phyloP scores from a whole-genome alignment of 2,329 filamentous ascomycete genomes.

The Fonsecaea pugnacius region DNA sequence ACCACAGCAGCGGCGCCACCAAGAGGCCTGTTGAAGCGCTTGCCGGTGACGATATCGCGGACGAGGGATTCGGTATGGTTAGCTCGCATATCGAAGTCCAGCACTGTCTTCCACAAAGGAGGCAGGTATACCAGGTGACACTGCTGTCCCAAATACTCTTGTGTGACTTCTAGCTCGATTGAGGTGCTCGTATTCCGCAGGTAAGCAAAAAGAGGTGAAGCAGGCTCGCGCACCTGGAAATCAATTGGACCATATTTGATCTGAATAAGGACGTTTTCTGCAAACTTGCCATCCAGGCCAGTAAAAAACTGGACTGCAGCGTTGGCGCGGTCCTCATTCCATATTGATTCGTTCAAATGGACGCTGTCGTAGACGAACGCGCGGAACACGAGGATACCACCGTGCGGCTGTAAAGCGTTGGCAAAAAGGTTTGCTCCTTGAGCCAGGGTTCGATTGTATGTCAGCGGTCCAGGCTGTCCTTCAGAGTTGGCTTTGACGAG shows the following conservation, averaged over 20 bases:
- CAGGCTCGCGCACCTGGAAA: constrained; percentile 72
- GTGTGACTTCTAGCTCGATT: constrained; percentile 69
- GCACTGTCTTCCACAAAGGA: constrained; percentile 69
- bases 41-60: constrained; percentile 64
- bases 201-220: constrained; percentile 66
- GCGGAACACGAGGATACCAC: constrained; percentile 70
- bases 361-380: constrained; percentile 71
- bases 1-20: constrained; percentile 69
- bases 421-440: constrained; percentile 73
- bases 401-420: constrained; percentile 59
- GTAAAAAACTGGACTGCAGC: constrained; percentile 71
- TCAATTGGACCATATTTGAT: constrained; percentile 77
- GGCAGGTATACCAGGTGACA: constrained; percentile 70
- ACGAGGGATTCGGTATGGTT: constrained; percentile 61
- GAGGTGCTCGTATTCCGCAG: constrained; percentile 55
- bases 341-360: constrained; percentile 59
- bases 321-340: constrained; percentile 71
- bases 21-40: constrained; percentile 61
- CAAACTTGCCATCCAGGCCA: constrained; percentile 66
- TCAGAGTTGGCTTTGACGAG: constrained; percentile 74
- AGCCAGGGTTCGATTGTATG: constrained; percentile 71
- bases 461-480: constrained; percentile 70
- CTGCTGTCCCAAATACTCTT: constrained; percentile 74
- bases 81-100: constrained; percentile 69
- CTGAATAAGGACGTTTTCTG: constrained; percentile 72